These are phyloP conservation scores for Ulvella scutata DNA, from an alignment of 139 green algal species.

Conservation along the genomic window DNA sequence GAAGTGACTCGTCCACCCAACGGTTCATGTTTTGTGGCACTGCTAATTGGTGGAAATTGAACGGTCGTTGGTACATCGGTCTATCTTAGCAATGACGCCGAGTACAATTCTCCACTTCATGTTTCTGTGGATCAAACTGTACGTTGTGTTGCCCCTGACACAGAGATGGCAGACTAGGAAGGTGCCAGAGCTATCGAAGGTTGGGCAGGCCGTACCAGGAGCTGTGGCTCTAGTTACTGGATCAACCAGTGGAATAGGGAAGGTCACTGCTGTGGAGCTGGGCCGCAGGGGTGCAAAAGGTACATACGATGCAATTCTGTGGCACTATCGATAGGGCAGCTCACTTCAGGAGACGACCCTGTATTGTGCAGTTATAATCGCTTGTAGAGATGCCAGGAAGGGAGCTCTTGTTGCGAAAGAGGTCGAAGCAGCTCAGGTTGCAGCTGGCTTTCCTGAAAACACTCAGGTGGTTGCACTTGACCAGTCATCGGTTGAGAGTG, in stretches of 20 bases:
- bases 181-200: not conserved
- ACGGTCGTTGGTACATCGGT: too few species aligned
- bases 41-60: too few species aligned
- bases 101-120: not conserved
- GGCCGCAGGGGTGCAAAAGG: not conserved
- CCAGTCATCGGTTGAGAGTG: slow-evolving; percentile 51
- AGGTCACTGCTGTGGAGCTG: not conserved
- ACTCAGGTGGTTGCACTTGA: slow-evolving; percentile 55
- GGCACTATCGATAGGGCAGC: too few species aligned
- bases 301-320: not conserved
- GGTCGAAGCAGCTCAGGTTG: not conserved
- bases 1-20: too few species aligned
- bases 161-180: not conserved
- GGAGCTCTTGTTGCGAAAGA: not conserved
- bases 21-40: too few species aligned
- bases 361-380: not conserved
- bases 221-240: not conserved
- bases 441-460: not conserved
- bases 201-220: not conserved
- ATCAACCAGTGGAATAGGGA: not conserved
- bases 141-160: not conserved
- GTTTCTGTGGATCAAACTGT: not conserved
- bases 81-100: not conserved
- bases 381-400: not conserved
- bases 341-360: too few species aligned